Conservation (phyloP, 169 alveolate genomes). For the Pseudocohnilembus persalinus region DNA sequence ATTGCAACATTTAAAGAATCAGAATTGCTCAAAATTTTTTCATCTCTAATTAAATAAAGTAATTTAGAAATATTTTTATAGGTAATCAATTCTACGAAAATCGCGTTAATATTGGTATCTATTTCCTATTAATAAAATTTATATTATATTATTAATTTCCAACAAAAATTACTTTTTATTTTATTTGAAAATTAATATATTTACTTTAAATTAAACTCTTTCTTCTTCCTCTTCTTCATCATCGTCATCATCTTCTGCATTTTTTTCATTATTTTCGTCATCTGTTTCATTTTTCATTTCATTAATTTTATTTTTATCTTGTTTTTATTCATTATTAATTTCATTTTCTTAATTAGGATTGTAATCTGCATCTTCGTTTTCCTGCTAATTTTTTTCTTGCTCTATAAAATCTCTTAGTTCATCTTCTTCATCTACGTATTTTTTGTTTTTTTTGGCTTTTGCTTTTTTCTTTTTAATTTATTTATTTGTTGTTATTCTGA, state of each 20-base stretch:
- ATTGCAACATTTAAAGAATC: conserved; percentile 25
- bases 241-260: conserved; percentile 36
- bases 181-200: too few relatives aligned
- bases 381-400: conserved; percentile 30
- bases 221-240: conserved; percentile 55
- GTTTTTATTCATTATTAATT: conserved; percentile 4
- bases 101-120: conserved; percentile 47
- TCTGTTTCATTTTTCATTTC: conserved; percentile 25
- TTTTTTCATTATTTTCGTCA: conserved; percentile 23
- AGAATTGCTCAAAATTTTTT: conserved; percentile 40
- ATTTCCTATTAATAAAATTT: conserved; percentile 21
- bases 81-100: conserved; percentile 56
- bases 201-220: conserved; percentile 51
- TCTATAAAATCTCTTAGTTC: conserved; percentile 42
- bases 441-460: conserved; percentile 17
- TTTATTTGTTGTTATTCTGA: conserved; percentile 64
- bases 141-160: too few relatives aligned
- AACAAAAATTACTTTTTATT: too few relatives aligned
- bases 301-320: conserved; percentile 25
- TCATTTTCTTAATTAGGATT: conserved; percentile 22
- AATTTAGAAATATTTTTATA: conserved; percentile 47
- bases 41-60: conserved; percentile 40
- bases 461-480: conserved; percentile 44
- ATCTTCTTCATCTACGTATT: conserved; percentile 29
- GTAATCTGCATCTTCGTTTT: conserved; percentile 37